Evolutionary conservation across 2,329 filamentous ascomycete species (phyloP), one percentile per base, ranked within the genome.

Genomic region (Aspergillus carbonarius): DNA sequence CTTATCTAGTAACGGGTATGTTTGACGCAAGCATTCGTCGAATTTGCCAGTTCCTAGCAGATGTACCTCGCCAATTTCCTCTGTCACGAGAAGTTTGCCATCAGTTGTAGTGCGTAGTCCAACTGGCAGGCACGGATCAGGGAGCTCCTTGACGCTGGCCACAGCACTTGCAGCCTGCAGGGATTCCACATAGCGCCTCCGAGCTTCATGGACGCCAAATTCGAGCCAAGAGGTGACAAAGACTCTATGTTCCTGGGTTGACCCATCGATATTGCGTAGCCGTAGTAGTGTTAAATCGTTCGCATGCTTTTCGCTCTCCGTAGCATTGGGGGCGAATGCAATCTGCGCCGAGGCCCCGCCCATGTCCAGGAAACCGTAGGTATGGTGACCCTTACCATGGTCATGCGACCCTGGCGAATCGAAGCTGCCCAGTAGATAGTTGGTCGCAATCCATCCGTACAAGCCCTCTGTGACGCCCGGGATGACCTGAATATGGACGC

Each of bases 341-440:
- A 99, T 98, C 77, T 99, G 95, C 15, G 95, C 93, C 0, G 93
- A 98, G 25, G 95, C 95, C 53, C 95, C 95, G 51, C 95, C 95
- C 96, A 99, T 99, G 72, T 99, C 95, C 60, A 99, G 80, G 70
- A 99, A 99, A 0, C 95, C 95, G 74, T 98, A 99, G 0, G 95
- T 99, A 70, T 93, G 90, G 72, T 98, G 95, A 25, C 85, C 86
- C 64, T 96, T 92, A 54, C 92, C 92, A 73, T 96, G 92, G 54
- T 85, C 80, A 68, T 96, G 91, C 13, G 86, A 78, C 52, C 88
- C 79, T 0, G 91, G 88, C 17, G 84, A 81, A 72, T 98, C 90
- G 68, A 99, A 98, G 4, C 92, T 92, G 27, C 92, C 93, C 1
- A 99, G 82, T 30, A 99, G 78, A 70, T 99, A 99, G 72, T 99